Conservation (phyloP, 2,329 filamentous ascomycete genomes). For the Alternaria burnsii region DNA sequence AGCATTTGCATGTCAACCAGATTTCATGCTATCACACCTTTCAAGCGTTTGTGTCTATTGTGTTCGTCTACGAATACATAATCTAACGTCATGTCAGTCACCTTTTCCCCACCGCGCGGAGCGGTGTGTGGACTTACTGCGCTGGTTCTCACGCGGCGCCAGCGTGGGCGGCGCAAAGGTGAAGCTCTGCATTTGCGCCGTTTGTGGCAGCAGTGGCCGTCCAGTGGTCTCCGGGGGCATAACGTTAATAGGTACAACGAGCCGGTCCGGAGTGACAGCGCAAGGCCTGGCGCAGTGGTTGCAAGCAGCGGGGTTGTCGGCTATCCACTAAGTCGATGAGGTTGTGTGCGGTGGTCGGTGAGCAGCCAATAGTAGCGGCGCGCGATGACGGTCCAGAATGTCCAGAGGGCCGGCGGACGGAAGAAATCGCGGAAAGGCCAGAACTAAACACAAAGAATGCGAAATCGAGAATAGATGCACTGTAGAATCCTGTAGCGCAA, state of each 20-base stretch:
- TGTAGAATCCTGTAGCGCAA: constrained; percentile 38
- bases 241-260: constrained; percentile 18
- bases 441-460: constrained; percentile 23
- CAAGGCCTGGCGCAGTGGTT: constrained; percentile 29
- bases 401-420: constrained; percentile 24
- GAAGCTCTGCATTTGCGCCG: constrained; percentile 76
- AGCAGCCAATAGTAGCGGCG: constrained; percentile 38
- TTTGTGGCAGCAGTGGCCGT: constrained; percentile 72
- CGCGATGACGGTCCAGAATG: constrained; percentile 33
- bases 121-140: constrained; percentile 68
- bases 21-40: constrained; percentile 67
- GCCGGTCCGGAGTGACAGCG: constrained; percentile 13
- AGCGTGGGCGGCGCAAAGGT: constrained; percentile 74
- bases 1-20: constrained; percentile 25
- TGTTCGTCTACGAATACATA: constrained; percentile 99
- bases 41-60: constrained; percentile 95
- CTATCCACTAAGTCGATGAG: constrained; percentile 37
- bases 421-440: constrained; percentile 24
- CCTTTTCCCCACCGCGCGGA: not conserved
- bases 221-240: constrained; percentile 72
- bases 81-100: constrained; percentile 63
- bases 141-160: constrained; percentile 78
- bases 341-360: constrained; percentile 31
- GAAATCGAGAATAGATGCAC: constrained; percentile 34
- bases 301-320: constrained; percentile 47